These are phyloP conservation scores for Penicillium occitanis DNA, from an alignment of 2,329 filamentous ascomycete genomes.

Conservation along the genomic window DNA sequence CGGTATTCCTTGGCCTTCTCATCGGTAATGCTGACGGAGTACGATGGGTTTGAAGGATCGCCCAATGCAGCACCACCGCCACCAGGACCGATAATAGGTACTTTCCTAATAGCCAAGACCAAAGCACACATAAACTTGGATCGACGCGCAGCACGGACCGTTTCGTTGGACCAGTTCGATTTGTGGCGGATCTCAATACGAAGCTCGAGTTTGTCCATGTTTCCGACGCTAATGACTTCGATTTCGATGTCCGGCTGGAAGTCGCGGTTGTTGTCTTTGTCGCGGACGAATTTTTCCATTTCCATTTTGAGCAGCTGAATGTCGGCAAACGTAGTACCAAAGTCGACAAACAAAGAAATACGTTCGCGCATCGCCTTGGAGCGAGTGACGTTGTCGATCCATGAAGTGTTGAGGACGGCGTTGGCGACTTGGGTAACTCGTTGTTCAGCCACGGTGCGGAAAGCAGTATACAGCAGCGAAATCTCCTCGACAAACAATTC, in stretches of 20 bases:
- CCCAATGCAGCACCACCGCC: conserved; percentile 66
- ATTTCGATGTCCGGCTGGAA: conserved; percentile 83
- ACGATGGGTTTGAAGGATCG: conserved; percentile 69
- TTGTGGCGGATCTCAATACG: conserved; percentile 87
- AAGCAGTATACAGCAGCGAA: conserved; percentile 88
- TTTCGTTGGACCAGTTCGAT: conserved; percentile 86
- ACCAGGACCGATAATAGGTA: conserved; percentile 81
- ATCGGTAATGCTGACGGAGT: conserved; percentile 74
- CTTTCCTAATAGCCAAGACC: conserved; percentile 76
- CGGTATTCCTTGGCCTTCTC: conserved; percentile 64
- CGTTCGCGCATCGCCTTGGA: conserved; percentile 89
- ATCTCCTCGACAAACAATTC: conserved; percentile 87
- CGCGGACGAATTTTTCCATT: conserved; percentile 78
- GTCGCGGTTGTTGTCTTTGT: conserved; percentile 83
- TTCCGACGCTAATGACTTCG: conserved; percentile 73
- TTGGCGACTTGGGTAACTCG: conserved; percentile 84
- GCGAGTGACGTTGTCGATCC: conserved; percentile 91
- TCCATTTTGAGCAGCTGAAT: conserved; percentile 80
- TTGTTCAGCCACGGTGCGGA: conserved; percentile 77
- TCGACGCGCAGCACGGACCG: conserved; percentile 73
- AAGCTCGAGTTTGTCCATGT: conserved; percentile 84
- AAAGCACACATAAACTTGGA: conserved; percentile 98
- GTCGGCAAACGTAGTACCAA: conserved; percentile 85
- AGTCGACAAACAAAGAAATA: conserved; percentile 76
- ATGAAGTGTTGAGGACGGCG: conserved; percentile 85